A percentile compares a stretch with the other conserved stretches of the same genome.
phyloP scores from a whole-genome alignment of 805 yeast genomes.

The Cyberlindnera americana region DNA sequence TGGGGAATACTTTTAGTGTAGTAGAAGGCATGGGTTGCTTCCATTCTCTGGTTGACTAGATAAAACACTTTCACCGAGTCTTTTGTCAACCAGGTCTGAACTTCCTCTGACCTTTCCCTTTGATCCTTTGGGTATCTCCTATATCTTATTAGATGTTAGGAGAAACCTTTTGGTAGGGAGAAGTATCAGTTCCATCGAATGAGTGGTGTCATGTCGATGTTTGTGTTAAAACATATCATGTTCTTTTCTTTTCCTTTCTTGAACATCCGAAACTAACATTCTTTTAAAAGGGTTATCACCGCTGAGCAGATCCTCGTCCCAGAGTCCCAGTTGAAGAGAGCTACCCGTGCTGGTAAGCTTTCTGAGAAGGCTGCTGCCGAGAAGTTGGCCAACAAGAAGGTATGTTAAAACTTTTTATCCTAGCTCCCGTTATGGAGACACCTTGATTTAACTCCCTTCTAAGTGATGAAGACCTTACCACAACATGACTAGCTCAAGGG shows the following conservation, averaged over 20 bases:
- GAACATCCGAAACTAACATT: slow-evolving; percentile 10
- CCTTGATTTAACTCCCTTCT: slow-evolving; percentile 3
- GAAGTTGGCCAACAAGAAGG: slow-evolving; percentile 73
- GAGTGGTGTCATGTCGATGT: slow-evolving; percentile 32
- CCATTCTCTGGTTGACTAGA: slow-evolving; percentile 7
- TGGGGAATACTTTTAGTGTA: slow-evolving; percentile 11
- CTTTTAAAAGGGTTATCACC: slow-evolving; percentile 30
- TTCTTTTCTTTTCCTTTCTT: slow-evolving; percentile 4
- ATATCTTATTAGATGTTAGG: neutral
- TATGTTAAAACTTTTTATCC: slow-evolving; percentile 44
- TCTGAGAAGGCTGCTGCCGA: slow-evolving; percentile 78
- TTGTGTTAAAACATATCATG: neutral
- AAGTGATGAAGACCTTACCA: slow-evolving; percentile 50
- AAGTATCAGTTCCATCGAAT: slow-evolving; percentile 26
- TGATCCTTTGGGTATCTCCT: neutral
- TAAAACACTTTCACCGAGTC: neutral
- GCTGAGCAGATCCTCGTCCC: slow-evolving; percentile 50
- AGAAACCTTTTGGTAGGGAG: too few species aligned
- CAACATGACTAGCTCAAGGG: slow-evolving; percentile 56
- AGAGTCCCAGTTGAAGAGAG: slow-evolving; percentile 83
- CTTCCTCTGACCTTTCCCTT: slow-evolving; percentile 29
- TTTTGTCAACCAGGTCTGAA: slow-evolving; percentile 16
- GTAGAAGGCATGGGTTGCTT: slow-evolving; percentile 29
- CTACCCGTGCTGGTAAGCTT: slow-evolving; percentile 73
- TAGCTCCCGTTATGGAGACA: neutral